phyloP scores from a whole-genome alignment of 345 rosid genomes.

The Eutrema yunnanense region DNA sequence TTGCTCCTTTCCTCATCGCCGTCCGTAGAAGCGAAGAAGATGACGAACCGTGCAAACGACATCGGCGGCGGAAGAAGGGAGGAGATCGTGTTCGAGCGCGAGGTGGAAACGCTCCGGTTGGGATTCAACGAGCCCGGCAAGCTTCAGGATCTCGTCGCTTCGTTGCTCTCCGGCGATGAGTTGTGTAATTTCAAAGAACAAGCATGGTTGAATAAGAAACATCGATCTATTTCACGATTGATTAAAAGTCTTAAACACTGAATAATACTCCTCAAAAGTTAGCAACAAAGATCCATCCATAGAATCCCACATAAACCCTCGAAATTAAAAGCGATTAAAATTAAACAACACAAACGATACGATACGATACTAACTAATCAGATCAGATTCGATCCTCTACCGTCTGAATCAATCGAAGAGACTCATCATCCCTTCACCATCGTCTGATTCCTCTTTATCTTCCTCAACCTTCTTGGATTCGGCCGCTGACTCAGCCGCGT shows the following conservation, averaged over 20 bases:
- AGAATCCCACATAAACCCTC: neutral
- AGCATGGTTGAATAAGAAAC: too few relatives aligned
- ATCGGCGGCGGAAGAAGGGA: too few relatives aligned
- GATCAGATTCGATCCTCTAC: neutral
- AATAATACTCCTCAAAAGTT: neutral
- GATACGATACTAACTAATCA: neutral
- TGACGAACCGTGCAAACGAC: conserved; percentile 1
- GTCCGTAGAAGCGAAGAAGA: conserved; percentile 41
- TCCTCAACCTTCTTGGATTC: conserved; percentile 20
- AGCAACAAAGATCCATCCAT: neutral
- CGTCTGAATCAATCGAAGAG: conserved; percentile 8
- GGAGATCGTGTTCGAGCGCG: conserved; percentile 56
- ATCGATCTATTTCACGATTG: too few relatives aligned
- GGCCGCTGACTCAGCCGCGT: conserved; percentile 6
- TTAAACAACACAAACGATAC: neutral
- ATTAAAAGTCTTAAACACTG: too few relatives aligned
- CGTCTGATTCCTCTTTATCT: conserved; percentile 18
- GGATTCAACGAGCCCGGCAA: conserved; percentile 23
- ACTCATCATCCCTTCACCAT: conserved; percentile 23
- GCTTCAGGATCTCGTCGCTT: conserved; percentile 1
- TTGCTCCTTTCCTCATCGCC: conserved; percentile 62
- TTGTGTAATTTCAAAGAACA: neutral
- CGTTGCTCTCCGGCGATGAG: conserved; percentile 32
- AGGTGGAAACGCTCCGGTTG: conserved; percentile 68
- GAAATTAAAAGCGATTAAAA: neutral